Evolutionary conservation across 202 grass and related monocot species (phyloP).

Genomic region (Brachypodium distachyon): DNA sequence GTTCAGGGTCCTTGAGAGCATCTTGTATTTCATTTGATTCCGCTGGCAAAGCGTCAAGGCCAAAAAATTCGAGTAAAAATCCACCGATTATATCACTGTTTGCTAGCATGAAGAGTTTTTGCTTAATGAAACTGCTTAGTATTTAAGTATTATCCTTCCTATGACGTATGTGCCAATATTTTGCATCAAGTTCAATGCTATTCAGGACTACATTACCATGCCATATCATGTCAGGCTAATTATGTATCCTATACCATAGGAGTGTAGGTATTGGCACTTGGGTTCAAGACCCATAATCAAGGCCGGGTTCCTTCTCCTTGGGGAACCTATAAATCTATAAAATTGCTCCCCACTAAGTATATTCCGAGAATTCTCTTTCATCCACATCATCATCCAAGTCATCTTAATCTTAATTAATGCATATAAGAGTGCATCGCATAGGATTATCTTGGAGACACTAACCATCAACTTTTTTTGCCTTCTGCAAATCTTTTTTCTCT

Average conservation of each 20-base stretch:
- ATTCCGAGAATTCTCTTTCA: too few relatives aligned
- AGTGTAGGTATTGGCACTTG: neutral
- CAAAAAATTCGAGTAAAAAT: conserved; percentile 3
- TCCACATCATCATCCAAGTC: too few relatives aligned
- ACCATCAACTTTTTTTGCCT: too few relatives aligned
- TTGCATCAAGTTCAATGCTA: neutral
- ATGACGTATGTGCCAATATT: neutral
- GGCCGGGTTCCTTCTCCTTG: neutral
- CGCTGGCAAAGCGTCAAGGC: conserved; percentile 33
- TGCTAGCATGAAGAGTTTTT: neutral
- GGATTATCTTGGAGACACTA: too few relatives aligned
- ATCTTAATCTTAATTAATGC: too few relatives aligned
- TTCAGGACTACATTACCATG: neutral
- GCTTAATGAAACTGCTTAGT: neutral
- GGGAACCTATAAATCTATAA: too few relatives aligned
- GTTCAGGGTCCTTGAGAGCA: conserved; percentile 46
- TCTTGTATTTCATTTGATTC: conserved; percentile 54
- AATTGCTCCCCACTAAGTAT: too few relatives aligned
- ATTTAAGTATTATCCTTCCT: neutral
- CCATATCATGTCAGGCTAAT: neutral
- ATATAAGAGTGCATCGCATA: too few relatives aligned
- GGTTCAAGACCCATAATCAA: neutral
- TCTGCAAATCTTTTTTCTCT: too few relatives aligned
- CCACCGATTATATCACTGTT: neutral
- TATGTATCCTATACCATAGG: neutral